Evolutionary conservation across 352 stramenopile species (phyloP).

Genomic region (Phytophthora ohioensis): DNA sequence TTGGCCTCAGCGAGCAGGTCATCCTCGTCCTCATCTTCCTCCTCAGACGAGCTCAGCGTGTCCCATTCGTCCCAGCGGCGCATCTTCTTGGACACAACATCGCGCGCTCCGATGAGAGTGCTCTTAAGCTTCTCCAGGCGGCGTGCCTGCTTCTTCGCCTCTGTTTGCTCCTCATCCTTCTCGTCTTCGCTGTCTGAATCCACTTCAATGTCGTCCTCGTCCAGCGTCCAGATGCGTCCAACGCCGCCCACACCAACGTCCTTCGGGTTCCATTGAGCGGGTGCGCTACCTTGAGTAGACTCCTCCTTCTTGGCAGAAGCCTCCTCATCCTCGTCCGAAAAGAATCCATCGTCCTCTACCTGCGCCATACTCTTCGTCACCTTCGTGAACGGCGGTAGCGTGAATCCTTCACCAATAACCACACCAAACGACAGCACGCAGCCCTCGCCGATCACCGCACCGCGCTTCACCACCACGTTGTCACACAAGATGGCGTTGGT

Average conservation of each 20-base stretch:
- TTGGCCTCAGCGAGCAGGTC: constrained; percentile 60
- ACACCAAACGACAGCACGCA: constrained; percentile 86
- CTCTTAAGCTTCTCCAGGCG: constrained; percentile 78
- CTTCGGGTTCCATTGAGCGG: constrained; percentile 64
- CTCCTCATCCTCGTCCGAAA: constrained; percentile 66
- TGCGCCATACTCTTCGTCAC: constrained; percentile 70
- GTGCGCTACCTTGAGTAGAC: background rate
- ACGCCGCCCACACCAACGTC: constrained; percentile 78
- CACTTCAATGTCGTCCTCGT: constrained; percentile 85
- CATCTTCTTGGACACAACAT: constrained; percentile 68
- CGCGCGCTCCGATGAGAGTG: constrained; percentile 66
- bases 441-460: constrained; percentile 76
- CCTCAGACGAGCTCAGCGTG: constrained; percentile 78
- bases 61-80: constrained; percentile 83
- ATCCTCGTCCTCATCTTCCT: constrained; percentile 71
- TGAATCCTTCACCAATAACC: constrained; percentile 81
- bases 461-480: constrained; percentile 76
- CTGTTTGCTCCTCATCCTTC: constrained; percentile 42
- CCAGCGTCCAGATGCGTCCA: constrained; percentile 83
- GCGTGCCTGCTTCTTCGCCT: constrained; percentile 41
- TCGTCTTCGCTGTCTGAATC: constrained; percentile 75
- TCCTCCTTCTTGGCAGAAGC: constrained; percentile 23
- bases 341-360: constrained; percentile 79
- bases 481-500: constrained; percentile 88
- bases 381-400: constrained; percentile 77